These are phyloP conservation scores for Punica granatum DNA, from an alignment of 345 rosid genomes.

Conservation along the genomic window DNA sequence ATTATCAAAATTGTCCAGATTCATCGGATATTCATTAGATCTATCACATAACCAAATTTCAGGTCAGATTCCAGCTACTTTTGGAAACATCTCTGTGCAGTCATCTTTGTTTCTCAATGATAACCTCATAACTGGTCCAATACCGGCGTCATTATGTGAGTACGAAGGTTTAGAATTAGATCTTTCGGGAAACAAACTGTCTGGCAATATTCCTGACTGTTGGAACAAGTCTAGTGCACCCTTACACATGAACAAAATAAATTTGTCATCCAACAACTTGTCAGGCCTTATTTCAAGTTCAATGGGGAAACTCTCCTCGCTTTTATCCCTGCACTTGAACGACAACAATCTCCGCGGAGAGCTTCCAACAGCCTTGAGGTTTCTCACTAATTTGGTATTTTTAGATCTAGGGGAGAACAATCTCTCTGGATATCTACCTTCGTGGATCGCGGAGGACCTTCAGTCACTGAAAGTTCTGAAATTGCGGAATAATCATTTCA, in stretches of 20 bases:
- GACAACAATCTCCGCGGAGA: slow-evolving; percentile 10
- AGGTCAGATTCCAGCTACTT: background rate
- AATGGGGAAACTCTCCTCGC: background rate
- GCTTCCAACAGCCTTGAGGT: slow-evolving; percentile 8
- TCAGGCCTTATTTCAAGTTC: slow-evolving; percentile 6
- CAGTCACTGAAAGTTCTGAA: slow-evolving; percentile 1
- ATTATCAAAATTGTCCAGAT: background rate
- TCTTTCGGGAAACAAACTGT: slow-evolving; percentile 2
- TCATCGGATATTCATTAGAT: too few relatives aligned
- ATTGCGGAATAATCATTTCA: slow-evolving; percentile 9
- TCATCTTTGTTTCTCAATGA: background rate
- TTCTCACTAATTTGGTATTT: background rate
- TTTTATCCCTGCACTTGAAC: background rate
- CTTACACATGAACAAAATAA: too few relatives aligned
- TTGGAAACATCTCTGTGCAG: background rate
- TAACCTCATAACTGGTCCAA: background rate
- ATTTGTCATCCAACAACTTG: slow-evolving; percentile 1
- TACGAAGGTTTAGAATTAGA: background rate
- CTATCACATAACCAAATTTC: background rate
- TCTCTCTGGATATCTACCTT: slow-evolving; percentile 13
- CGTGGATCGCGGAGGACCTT: slow-evolving; percentile 9
- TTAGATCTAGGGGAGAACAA: slow-evolving; percentile 16
- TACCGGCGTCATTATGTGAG: slow-evolving; percentile 3
- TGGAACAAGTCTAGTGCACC: background rate
- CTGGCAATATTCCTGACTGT: background rate